Evolutionary conservation across 2,329 filamentous ascomycete genomes (phyloP), one percentile per base, ranked within the genome.

Genomic region (Paraphaeosphaeria minitans): DNA sequence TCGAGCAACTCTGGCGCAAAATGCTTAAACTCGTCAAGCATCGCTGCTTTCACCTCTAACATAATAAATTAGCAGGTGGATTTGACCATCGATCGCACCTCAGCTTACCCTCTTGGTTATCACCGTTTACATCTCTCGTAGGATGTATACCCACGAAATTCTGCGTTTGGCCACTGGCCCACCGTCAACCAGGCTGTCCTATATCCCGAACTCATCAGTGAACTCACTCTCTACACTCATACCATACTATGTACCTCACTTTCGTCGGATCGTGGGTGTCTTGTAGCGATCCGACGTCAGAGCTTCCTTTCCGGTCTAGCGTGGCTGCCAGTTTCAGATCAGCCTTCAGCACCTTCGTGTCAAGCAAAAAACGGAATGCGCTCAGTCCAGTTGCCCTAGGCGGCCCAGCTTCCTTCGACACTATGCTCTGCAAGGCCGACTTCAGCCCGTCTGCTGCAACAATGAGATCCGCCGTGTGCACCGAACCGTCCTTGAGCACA

Each of bases 381-480:
- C 55, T 57, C 16, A 57, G 27, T n/a, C 55, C 55, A 9, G 55
- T 51, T 3, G 46, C 46, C 21, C 39, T 56, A 10, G 54, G 43
- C 27, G 41, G 41, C 24, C 16, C 41, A 42, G 46, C 47, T 37
- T 42, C 47, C 24, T 58, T 9, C 2, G 45, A 51, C 8, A 54
- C 56, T n/a, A 46, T 27, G 7, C 31, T 46, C 16, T 41, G 19
- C 13, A 57, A 31, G 12, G 48, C 55, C 27, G 45, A 51, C 22
- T 57, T 43, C 22, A 57, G 37, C 13, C 57, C 59, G 19, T 61
- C 59, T 6, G 56, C 56, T 13, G 47, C 53, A 27, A 59, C 53
- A 2, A 62, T 43, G 4, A 62, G 48, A 48, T 62, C 60, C 21
- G 57, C 57, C 14, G 22, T 55, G 12, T 51, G 45, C n/a, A 29